These are phyloP conservation scores for Kuraishia molischiana DNA, from an alignment of 805 yeast genomes.

Conservation along the genomic window DNA sequence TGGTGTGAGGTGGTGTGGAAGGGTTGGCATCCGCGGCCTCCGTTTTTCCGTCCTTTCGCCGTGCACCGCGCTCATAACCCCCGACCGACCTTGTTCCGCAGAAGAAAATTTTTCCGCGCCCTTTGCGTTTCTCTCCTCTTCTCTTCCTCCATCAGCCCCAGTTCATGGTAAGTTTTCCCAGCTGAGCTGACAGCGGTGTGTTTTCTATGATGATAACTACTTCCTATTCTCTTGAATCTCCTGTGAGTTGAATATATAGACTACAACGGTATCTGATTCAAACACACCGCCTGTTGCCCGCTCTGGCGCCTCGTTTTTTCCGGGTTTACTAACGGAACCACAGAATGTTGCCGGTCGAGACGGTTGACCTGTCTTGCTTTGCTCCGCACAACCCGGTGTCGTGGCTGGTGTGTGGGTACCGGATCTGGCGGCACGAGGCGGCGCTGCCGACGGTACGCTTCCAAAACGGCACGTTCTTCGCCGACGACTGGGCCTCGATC, in stretches of 20 bases:
- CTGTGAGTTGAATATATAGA: constrained; percentile 7
- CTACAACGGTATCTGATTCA: constrained; percentile 29
- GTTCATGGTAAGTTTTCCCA: background rate
- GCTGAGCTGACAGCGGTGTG: constrained; percentile 5
- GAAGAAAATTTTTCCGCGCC: too few relatives aligned
- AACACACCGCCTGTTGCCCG: too few relatives aligned
- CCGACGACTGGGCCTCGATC: constrained; percentile 37
- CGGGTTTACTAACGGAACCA: constrained; percentile 6
- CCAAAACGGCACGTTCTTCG: constrained; percentile 25
- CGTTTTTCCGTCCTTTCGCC: too few relatives aligned
- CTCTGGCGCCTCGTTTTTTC: too few relatives aligned
- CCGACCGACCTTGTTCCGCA: too few relatives aligned
- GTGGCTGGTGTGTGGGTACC: constrained; percentile 26
- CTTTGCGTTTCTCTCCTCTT: background rate
- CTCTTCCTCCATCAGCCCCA: background rate
- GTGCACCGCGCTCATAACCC: too few relatives aligned
- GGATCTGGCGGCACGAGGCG: constrained; percentile 2
- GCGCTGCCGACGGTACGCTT: constrained; percentile 1
- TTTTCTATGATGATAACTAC: constrained; percentile 2
- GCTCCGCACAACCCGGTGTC: constrained; percentile 37
- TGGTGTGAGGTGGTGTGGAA: too few relatives aligned
- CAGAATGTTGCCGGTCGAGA: constrained; percentile 30
- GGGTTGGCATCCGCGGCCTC: too few relatives aligned
- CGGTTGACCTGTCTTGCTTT: constrained; percentile 25
- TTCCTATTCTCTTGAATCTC: background rate